Base-by-base conservation (phyloP, 495 filamentous ascomycete species). In the Annulohypoxylon nitens region DNA sequence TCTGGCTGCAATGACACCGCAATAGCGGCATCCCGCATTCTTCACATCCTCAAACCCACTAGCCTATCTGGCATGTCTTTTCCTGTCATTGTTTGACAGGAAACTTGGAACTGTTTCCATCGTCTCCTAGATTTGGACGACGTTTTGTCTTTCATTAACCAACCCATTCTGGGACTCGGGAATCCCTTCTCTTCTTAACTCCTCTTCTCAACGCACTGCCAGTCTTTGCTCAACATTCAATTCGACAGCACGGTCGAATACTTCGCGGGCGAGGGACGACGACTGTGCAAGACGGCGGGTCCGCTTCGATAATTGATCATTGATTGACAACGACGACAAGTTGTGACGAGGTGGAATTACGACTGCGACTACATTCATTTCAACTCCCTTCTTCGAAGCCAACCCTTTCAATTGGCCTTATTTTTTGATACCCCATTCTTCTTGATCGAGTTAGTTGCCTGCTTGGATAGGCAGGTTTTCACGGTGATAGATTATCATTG, bases 181-280 rank as follows among this genome's bases (percentile, higher is more conserved):
- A 60, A 57, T 66, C 39, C 45, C 43, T 75, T 64, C 48, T 71
- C 53, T 75, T 62, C 37, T 43, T 50, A 67, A 70, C 2, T 37
- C 50, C 50, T 71, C 30, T 59, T 43, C 41, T 64, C 43, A 10
- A 36, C 36, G 45, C 65, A 30, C 34, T 71, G 53, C 60, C 53
- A 57, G 61, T 41, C 50, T 45, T 18, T 71, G 72, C 64, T 60
- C 69, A 66, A 36, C 18, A 51, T 65, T 39, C 48, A 14, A 41
- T 70, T 75, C 70, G 70, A 70, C 36, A 74, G 78, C 82, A 80
- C 79, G 80, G 84, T 86, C 85, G 84, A 81, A 64, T 76, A 78
- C 83, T 83, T 85, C 86, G 86, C 86, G 74, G 86, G 86, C 85
- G 85, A 86, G 82, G 78, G 75, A 78, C 81, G 82, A 82, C 83